Percentiles rank a stretch among this genome's conserved stretches.
phyloP scores from a whole-genome alignment of 306 rosid genomes.

The peach (Prunus persica) region DNA sequence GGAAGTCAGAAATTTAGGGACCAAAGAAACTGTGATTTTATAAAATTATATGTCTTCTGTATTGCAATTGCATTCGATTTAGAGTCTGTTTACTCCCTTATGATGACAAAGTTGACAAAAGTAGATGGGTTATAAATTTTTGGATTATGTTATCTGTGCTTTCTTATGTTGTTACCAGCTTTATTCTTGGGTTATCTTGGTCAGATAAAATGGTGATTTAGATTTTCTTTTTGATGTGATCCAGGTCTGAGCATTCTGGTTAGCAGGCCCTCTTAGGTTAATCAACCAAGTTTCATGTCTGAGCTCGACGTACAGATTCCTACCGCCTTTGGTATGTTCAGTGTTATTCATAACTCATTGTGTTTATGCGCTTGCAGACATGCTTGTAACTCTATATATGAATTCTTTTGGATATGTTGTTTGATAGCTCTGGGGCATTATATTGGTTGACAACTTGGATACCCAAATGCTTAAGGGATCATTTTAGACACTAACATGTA shows the following conservation, averaged over 20 bases:
- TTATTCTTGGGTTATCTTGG: neutral
- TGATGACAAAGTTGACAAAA: neutral
- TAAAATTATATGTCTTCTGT: no score
- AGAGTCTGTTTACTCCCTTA: neutral
- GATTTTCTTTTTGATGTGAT: neutral
- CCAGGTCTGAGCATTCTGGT: slow-evolving; percentile 48
- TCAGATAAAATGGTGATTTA: neutral
- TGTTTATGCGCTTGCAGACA: neutral
- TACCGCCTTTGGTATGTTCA: slow-evolving; percentile 61
- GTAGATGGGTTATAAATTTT: neutral
- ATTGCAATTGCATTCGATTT: no score
- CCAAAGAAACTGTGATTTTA: neutral
- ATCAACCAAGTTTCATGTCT: slow-evolving; percentile 71
- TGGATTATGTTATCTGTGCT: neutral
- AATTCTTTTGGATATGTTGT: neutral
- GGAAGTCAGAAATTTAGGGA: neutral
- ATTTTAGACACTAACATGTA: neutral
- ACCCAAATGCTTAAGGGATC: neutral
- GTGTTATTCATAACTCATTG: neutral
- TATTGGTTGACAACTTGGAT: neutral
- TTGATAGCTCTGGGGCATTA: neutral
- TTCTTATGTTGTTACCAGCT: neutral
- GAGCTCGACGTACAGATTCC: slow-evolving; percentile 71
- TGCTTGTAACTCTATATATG: neutral
- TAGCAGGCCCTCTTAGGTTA: slow-evolving; percentile 24